Evolutionary conservation across 169 alveolate species (phyloP).

Genomic region (Neospora caninum): DNA sequence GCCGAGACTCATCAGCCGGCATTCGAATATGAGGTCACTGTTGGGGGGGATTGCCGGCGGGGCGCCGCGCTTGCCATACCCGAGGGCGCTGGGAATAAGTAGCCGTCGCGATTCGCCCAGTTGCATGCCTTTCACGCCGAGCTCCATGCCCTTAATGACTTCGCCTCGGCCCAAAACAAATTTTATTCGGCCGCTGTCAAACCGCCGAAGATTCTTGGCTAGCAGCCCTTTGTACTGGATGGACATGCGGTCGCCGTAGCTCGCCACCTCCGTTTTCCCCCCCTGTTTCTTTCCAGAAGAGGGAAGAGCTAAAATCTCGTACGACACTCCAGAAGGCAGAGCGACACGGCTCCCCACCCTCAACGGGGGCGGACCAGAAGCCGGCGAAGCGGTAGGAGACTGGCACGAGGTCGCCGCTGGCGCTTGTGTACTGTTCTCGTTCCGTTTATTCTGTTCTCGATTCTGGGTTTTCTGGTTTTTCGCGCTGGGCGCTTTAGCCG

Average conservation of each 20-base stretch:
- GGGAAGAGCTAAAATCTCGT: background rate
- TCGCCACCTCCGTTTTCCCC: background rate
- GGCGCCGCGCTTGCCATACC: slow-evolving; percentile 59
- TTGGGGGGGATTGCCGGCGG: slow-evolving; percentile 58
- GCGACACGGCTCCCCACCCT: background rate
- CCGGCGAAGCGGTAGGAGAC: background rate
- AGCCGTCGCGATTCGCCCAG: slow-evolving; percentile 45
- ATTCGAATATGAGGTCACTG: slow-evolving; percentile 47
- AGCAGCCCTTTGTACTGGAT: slow-evolving; percentile 41
- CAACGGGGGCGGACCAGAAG: background rate
- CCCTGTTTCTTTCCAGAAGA: background rate
- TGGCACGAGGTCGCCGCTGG: background rate
- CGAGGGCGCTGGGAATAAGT: slow-evolving; percentile 45
- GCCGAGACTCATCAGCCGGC: slow-evolving; percentile 13
- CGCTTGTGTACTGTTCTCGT: background rate
- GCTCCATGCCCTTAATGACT: slow-evolving; percentile 51
- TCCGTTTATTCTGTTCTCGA: slow-evolving; percentile 2
- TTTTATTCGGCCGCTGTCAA: slow-evolving; percentile 24
- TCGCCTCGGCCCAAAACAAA: slow-evolving; percentile 28
- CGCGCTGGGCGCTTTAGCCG: background rate
- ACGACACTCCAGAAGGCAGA: slow-evolving; percentile 15
- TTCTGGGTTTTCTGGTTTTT: background rate
- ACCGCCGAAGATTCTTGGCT: background rate
- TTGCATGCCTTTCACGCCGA: slow-evolving; percentile 22
- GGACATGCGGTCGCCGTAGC: slow-evolving; percentile 27